Percentiles rank a stretch among this genome's conserved stretches.
Conservation (phyloP, 2,329 filamentous ascomycete genomes). For the Xylariales sp. region DNA sequence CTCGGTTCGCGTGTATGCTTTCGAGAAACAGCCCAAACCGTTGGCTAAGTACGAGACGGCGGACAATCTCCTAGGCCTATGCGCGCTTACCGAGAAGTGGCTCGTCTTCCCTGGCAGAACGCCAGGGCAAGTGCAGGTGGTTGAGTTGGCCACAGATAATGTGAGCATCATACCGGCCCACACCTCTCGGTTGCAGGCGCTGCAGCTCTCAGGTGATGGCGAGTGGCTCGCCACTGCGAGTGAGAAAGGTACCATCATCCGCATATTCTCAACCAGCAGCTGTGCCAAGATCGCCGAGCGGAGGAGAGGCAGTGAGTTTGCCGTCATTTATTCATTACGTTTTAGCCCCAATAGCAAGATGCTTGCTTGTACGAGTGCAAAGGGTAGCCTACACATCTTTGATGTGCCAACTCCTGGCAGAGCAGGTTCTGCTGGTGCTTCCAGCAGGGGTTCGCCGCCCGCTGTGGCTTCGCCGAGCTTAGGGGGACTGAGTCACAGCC, state of each 20-base stretch:
- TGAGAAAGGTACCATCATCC: constrained; percentile 83
- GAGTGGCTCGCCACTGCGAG: constrained; percentile 84
- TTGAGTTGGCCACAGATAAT: constrained; percentile 71
- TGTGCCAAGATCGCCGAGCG: constrained; percentile 81
- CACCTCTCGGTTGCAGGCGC: constrained; percentile 69
- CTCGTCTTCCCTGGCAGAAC: constrained; percentile 86
- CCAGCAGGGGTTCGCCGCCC: neutral
- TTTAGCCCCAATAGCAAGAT: constrained; percentile 79
- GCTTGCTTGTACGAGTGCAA: constrained; percentile 92
- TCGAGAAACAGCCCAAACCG: constrained; percentile 67
- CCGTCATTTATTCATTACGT: constrained; percentile 79
- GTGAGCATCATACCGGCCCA: constrained; percentile 95
- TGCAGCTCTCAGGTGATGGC: constrained; percentile 76
- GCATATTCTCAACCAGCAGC: constrained; percentile 76
- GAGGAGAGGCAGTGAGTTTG: constrained; percentile 82
- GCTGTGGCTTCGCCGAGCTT: neutral
- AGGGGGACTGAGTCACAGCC: constrained; percentile 25
- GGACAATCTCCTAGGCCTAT: constrained; percentile 77
- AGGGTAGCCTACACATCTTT: constrained; percentile 92
- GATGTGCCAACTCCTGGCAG: constrained; percentile 63
- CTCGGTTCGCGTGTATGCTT: constrained; percentile 75
- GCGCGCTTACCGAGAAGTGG: constrained; percentile 67
- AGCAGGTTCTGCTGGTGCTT: neutral
- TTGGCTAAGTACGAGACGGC: constrained; percentile 78
- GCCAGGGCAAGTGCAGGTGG: constrained; percentile 81